Evolutionary conservation across 805 yeast species (phyloP), one percentile per base, ranked within the genome.

Genomic region (Candida namnaoensis): DNA sequence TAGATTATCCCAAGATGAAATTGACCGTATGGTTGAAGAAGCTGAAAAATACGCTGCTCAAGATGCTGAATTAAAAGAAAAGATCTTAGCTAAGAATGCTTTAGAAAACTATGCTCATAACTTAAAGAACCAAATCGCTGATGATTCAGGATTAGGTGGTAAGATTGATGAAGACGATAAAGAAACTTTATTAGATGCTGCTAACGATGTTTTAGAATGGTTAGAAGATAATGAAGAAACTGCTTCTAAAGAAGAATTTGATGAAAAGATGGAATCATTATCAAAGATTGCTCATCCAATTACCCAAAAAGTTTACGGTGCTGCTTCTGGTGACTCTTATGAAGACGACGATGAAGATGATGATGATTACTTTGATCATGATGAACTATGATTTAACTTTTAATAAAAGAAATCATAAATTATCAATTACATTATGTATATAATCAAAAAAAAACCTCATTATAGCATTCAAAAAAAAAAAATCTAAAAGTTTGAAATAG

Each of bases 1-100:
- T 58, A 85, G 97, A 74, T 76, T 88, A 59, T 75, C 91, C 25
- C 83, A 87, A 71, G 96, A 90, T 48, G 96, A 88, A 49, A 90
- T 91, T 57, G 97, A 91, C 57, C 87, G 91, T 70, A 91, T 91
- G 96, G 96, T 91, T 49, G 93, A 80, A 60, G 98, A 91, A 62
- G 97, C 97, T 54, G 98, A 88, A 68, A 83, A 85, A 70, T 91
- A 70, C 58, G 95, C 95, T 51, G 88, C 85, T 56, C 95, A 88
- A 66, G 98, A 91, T 68, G 82, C 80, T 53, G 80, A 76, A 54
- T 74, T 87, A 46, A 84, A 90, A 61, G 77, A 77, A 47, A 86
- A 86, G 74, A 81, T 91, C 56, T 95, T 84, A 70, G 80, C 95
- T 47, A 86, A 88, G 73, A 90, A 88, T 69, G 70, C 74, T 37